Evolutionary conservation across 371 early-diverging fungal genomes (phyloP).

Genomic region (Sporodiniella umbellata): DNA sequence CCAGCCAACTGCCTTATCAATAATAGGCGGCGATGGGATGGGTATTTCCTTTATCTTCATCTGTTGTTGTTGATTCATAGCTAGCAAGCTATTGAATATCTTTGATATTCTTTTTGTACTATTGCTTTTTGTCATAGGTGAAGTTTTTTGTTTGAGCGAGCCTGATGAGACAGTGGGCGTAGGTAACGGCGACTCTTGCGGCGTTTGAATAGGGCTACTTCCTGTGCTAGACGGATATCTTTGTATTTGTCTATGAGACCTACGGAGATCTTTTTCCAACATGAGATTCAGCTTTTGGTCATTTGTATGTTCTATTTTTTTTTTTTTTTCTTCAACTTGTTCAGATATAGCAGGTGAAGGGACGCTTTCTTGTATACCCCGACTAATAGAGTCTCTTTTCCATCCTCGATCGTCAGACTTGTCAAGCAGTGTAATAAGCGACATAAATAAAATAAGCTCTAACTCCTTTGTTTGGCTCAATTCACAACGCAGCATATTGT

Average conservation of each 20-base stretch:
- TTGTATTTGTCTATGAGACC: slow-evolving; percentile 36
- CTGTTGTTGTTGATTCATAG: slow-evolving; percentile 1
- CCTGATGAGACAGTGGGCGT: slow-evolving; percentile 19
- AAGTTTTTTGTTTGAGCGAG: background rate
- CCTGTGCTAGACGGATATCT: slow-evolving; percentile 14
- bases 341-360: background rate
- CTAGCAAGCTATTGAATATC: slow-evolving; percentile 10
- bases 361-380: slow-evolving; percentile 8
- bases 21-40: background rate
- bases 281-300: slow-evolving; percentile 31
- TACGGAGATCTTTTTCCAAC: slow-evolving; percentile 36
- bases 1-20: background rate
- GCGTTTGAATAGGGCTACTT: slow-evolving; percentile 18
- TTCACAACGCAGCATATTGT: slow-evolving; percentile 30
- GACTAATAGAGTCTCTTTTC: slow-evolving; percentile 21
- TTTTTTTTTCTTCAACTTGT: slow-evolving; percentile 16
- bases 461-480: slow-evolving; percentile 21
- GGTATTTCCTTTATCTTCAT: background rate
- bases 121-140: background rate
- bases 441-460: slow-evolving; percentile 27
- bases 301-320: slow-evolving; percentile 23
- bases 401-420: slow-evolving; percentile 35
- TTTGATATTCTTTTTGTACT: slow-evolving; percentile 9
- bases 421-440: slow-evolving; percentile 40
- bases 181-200: slow-evolving; percentile 17